Evolutionary conservation across 345 rosid genomes (phyloP), one percentile per base, ranked within the genome.

Genomic region (Viola odorata): DNA sequence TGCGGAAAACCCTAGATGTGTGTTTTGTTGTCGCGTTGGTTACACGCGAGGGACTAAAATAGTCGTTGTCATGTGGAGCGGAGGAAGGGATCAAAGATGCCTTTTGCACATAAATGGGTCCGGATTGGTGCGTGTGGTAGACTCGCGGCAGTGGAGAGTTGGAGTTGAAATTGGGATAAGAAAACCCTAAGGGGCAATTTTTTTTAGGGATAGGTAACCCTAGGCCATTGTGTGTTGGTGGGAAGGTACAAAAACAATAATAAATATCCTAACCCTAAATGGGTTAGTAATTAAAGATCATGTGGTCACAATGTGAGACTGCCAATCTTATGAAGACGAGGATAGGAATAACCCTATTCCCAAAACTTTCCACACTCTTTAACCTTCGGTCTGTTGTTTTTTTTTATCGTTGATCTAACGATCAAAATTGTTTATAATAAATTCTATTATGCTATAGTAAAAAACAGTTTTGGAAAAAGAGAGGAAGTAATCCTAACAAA

Each of bases 1-100:
- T 47, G 12, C 47, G 55, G 53, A 61, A 84, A 85, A 83, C 86
- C 96, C 89, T 80, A 82, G 78, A 71, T 61, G 69, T 53, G 73
- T 69, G 44, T 64, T 67, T 40, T 52, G 36, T 41, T 23, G 32
- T 10, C 77, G 75, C 87, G 82, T 80, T 12, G 7, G 3, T 5
- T 5, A 0, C 78, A 74, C 83, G 81, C 78, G 55, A 57, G 32
- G 32, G 2, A 23, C 32, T 47, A 53, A 60, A 45, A 8, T 41
- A 14, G 57, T 17, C 44, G 40, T 49, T 65, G 62, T 67, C 68
- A 42, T 50, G 70, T 57, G 65, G 37, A 47, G 13, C 11, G 45
- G 45, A 11, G 45, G 45, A 11, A 42, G 45, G 45, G 41, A 47
- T 14, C 45, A 12, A 66, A 73, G 70, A 73, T 75, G 75, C 79